Evolutionary conservation across 345 rosid genomes (phyloP), one percentile per base, ranked within the genome.

Genomic region (Dipteronia sinensis): DNA sequence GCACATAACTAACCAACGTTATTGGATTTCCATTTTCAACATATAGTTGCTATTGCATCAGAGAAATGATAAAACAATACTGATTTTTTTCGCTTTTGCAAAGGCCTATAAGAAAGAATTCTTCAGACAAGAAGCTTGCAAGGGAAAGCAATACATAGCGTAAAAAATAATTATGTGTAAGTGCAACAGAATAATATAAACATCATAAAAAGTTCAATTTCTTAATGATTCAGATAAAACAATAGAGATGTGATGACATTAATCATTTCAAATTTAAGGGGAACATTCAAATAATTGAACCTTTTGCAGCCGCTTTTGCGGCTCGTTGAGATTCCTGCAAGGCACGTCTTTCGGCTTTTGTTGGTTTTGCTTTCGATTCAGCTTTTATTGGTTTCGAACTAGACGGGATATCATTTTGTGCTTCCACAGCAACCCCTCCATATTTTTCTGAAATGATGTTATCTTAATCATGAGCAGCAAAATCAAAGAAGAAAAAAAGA

Each of bases 341-440:
- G 62, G 92, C 90, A 70, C 92, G 93, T 55, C 92, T 84, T 78
- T 90, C 97, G 70, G 94, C 90, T 83, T 90, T 92, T 17, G 90
- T 87, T 19, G 91, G 85, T 77, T 88, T 90, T 12, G 86, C 88
- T 84, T 90, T 92, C 76, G 76, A 82, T 77, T 88, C 89, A 12
- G 86, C 90, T 85, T 90, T 92, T 75, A 74, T 59, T 6, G 90
- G 61, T 74, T 86, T 80, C 17, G 83, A 80, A 62, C 61, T 85
- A 17, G 85, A 22, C 62, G 85, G 82, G 29, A 34, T 76, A 49
- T 85, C 93, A 76, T 79, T 84, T 69, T 77, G 84, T 22, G 73
- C 49, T 74, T 82, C 85, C 64, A 59, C 65, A 65, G 79, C 76
- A 34, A 67, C 59, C 29, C 80, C 77, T 51, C 72, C 78, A 73